Evolutionary conservation across 768 basidiomycete genomes (phyloP).

Genomic region (Mycena rebaudengoi): DNA sequence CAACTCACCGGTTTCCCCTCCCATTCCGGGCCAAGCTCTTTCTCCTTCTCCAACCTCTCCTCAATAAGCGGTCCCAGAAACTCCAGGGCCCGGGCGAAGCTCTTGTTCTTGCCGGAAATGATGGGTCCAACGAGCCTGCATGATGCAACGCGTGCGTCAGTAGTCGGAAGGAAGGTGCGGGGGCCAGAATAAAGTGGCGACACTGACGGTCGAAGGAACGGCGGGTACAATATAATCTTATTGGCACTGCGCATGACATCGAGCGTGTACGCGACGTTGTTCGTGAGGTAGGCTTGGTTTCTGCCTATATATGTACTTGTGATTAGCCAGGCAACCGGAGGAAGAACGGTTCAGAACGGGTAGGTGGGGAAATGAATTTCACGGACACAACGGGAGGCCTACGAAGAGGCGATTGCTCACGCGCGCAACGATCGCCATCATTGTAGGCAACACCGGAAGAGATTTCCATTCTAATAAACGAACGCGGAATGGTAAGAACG

Average conservation of each 20-base stretch:
- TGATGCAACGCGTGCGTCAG: background rate
- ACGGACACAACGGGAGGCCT: slow-evolving; percentile 36
- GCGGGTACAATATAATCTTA: slow-evolving; percentile 6
- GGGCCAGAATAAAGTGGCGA: background rate
- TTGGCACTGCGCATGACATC: slow-evolving; percentile 8
- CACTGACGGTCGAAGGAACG: slow-evolving; percentile 17
- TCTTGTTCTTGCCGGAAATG: slow-evolving; percentile 2
- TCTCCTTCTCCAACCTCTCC: slow-evolving; percentile 15
- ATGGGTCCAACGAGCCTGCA: slow-evolving; percentile 10
- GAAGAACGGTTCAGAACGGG: background rate
- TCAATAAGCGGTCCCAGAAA: slow-evolving; percentile 1
- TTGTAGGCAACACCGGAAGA: slow-evolving; percentile 19
- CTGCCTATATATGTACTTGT: slow-evolving; percentile 21
- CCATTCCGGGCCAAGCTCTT: slow-evolving; percentile 18
- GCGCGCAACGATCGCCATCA: slow-evolving; percentile 29
- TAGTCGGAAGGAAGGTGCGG: background rate
- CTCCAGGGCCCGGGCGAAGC: background rate
- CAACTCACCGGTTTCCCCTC: slow-evolving; percentile 11
- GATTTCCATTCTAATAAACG: slow-evolving; percentile 27
- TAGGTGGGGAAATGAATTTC: background rate
- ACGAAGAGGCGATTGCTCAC: slow-evolving; percentile 38
- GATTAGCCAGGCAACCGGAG: background rate
- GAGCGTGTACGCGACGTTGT: slow-evolving; percentile 17
- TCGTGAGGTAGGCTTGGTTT: slow-evolving; percentile 24
- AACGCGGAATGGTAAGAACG: background rate